Base-by-base conservation (phyloP, 306 rosid species). In the Inga oerstediana region DNA sequence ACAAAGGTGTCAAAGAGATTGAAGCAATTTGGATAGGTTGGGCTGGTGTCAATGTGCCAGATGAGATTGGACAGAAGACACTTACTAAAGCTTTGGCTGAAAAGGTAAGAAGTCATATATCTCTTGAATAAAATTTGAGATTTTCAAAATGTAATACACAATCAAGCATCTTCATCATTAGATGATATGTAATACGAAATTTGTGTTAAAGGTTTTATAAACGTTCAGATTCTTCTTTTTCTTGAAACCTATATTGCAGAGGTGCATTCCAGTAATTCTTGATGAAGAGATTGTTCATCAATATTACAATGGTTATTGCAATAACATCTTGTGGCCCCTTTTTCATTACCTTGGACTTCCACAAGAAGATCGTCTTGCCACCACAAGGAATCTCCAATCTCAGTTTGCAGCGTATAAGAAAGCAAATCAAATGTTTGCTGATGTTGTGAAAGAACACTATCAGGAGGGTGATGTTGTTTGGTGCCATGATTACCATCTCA, bases 401-500 rank as follows among this genome's bases (percentile, higher is more conserved):
- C 98, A 94, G 87, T 94, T 94, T 84, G 88, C 77, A 64, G 98
- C 98, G 34, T 94, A 94, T 86, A 89, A 92, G 94, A 89, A 87
- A 80, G 98, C 98, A 81, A 94, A 94, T 85, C 90, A 94, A 85
- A 94, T 92, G 98, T 94, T 94, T 87, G 98, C 98, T 32, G 92
- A 87, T 73, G 98, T 94, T 27, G 98, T 94, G 7, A 92, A 89
- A 82, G 7, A 82, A 81, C 90, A 94, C 85, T 94, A 92, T 74
- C 89, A 85, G 84, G 97, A 94, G 81, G 97, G 95, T 88, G 98
- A 94, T 82, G 95, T 94, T 46, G 97, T 94, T 82, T 94, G 98
- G 98, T 91, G 95, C 89, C 97, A 94, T 79, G 98, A 94, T 85
- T 94, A 94, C 88, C 98, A 94, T 89, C 98, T 94, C 19, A 94